A percentile compares a stretch with the other conserved stretches of the same genome.
These are phyloP conservation scores for Tricholomella constricta DNA, from an alignment of 768 basidiomycete genomes.

Conservation along the genomic window DNA sequence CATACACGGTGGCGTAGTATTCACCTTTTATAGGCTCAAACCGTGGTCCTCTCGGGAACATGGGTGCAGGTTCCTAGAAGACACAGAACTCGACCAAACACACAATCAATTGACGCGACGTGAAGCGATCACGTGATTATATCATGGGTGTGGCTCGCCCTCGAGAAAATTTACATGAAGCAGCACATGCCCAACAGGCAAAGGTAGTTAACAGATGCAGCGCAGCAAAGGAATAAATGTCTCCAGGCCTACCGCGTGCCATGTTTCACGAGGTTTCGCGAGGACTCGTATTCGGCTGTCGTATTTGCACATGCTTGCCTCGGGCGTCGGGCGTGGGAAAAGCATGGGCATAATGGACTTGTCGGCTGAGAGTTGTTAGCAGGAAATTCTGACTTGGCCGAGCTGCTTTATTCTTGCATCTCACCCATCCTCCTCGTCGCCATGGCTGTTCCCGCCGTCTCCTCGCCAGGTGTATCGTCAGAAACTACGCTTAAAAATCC, in stretches of 20 bases:
- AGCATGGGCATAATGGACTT: slow-evolving; percentile 13
- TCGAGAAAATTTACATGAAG: too few relatives aligned
- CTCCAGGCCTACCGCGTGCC: too few relatives aligned
- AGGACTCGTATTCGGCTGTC: background rate
- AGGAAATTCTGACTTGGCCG: slow-evolving; percentile 13
- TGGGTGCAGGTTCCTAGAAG: slow-evolving; percentile 16
- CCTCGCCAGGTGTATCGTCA: slow-evolving; percentile 5
- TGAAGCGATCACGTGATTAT: slow-evolving; percentile 16
- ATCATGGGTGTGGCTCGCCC: background rate
- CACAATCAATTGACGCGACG: slow-evolving; percentile 17
- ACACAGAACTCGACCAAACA: slow-evolving; percentile 13
- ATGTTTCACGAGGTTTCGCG: too few relatives aligned
- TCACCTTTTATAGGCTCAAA: slow-evolving; percentile 45
- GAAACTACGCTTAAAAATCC: slow-evolving; percentile 1
- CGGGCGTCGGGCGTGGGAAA: slow-evolving; percentile 16
- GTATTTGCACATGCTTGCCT: slow-evolving; percentile 15
- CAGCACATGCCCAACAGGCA: too few relatives aligned
- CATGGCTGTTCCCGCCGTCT: slow-evolving; percentile 16
- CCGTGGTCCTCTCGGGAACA: slow-evolving; percentile 52
- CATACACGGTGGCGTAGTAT: background rate
- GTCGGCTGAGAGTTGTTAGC: slow-evolving; percentile 12
- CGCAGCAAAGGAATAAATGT: too few relatives aligned
- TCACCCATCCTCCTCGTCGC: slow-evolving; percentile 3
- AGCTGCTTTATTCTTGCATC: slow-evolving; percentile 4
- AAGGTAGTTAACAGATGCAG: too few relatives aligned